phyloP scores from a whole-genome alignment of 2,329 filamentous ascomycete genomes.

The Rutstroemia sp. region DNA sequence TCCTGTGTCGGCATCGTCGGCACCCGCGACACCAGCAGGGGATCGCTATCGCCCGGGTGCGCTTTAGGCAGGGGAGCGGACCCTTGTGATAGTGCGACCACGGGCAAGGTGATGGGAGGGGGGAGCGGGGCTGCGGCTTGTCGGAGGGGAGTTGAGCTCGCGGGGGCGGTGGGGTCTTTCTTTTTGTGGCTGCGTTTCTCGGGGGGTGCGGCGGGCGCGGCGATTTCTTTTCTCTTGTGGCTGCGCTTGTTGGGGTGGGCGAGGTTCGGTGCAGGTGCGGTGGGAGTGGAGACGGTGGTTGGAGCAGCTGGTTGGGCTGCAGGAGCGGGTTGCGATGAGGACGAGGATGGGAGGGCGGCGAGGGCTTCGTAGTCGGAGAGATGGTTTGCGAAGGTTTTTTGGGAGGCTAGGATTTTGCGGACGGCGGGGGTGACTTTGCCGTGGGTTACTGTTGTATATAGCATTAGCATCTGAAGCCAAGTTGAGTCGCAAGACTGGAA shows the following conservation, averaged over 20 bases:
- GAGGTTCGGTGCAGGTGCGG: slow-evolving; percentile 12
- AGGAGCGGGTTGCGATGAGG: slow-evolving; percentile 25
- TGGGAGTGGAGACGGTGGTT: slow-evolving; percentile 18
- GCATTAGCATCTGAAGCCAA: neutral
- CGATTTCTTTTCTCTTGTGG: slow-evolving; percentile 3
- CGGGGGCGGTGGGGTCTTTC: slow-evolving; percentile 18
- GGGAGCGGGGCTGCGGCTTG: slow-evolving; percentile 7
- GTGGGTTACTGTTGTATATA: slow-evolving; percentile 20
- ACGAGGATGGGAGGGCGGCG: slow-evolving; percentile 34
- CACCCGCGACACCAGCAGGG: slow-evolving; percentile 50
- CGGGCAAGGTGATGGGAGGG: slow-evolving; percentile 10
- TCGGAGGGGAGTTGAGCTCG: neutral
- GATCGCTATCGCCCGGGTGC: slow-evolving; percentile 46
- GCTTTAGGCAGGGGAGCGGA: slow-evolving; percentile 12
- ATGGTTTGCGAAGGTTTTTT: slow-evolving; percentile 79
- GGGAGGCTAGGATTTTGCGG: slow-evolving; percentile 69
- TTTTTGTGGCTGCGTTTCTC: slow-evolving; percentile 21
- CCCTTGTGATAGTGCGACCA: neutral
- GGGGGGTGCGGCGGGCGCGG: neutral
- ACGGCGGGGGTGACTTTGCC: slow-evolving; percentile 42
- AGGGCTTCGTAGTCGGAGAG: slow-evolving; percentile 71
- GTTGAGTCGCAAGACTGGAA: neutral
- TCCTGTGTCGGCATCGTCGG: slow-evolving; percentile 50
- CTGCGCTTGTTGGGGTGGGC: slow-evolving; percentile 20
- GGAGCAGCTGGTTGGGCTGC: slow-evolving; percentile 12